Evolutionary conservation across 2,329 filamentous ascomycete genomes (phyloP), one percentile per base, ranked within the genome.

Genomic region (Neobulgaria alba): DNA sequence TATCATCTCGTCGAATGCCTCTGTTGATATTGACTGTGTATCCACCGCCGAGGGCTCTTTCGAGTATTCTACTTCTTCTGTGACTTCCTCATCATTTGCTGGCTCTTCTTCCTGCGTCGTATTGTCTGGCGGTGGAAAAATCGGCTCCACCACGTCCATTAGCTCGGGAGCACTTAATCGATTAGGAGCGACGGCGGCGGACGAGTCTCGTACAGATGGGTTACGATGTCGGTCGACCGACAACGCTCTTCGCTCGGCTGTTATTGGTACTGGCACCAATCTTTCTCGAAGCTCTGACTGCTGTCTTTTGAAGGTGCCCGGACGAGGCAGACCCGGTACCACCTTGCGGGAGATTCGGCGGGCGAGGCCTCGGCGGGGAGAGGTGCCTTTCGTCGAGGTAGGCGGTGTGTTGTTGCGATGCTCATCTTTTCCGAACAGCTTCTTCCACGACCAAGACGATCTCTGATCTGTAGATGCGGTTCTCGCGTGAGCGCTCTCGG

Each of bases 271-370:
- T 33, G 84, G 79, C 44, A 82, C 69, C 39, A 94, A 69, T 55
- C 79, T 81, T 52, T 84, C 77, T 52, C 87, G 75, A 48, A 76
- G 73, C 63, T 95, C 89, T 19, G 86, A 90, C 58, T 84, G 75
- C 61, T 90, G 86, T 54, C 88, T 77, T 62, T 80, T 83, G 63
- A 93, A 88, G 0, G 86, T 93, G 53, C 82, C 77, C 3, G 79
- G 69, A 36, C 86, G 76, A 29, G 87, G 85, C 29, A 95, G 66
- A 12, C 82, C 82, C 14, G 87, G 82, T 12, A 89, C 77, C n/a
- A 87, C 85, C 55, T 72, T 78, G 51, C 76, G 44, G 4, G 57
- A 61, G 12, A 59, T 23, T 38, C 56, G 48, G 32, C 55, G 55
- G 26, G 50, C 55, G 19, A 59, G 41, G 7, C 55, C 52, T 18